Percentiles rank a stretch among this genome's conserved stretches.
These are phyloP conservation scores for Capronia americana DNA, from an alignment of 2,329 filamentous ascomycete genomes.

Conservation along the genomic window DNA sequence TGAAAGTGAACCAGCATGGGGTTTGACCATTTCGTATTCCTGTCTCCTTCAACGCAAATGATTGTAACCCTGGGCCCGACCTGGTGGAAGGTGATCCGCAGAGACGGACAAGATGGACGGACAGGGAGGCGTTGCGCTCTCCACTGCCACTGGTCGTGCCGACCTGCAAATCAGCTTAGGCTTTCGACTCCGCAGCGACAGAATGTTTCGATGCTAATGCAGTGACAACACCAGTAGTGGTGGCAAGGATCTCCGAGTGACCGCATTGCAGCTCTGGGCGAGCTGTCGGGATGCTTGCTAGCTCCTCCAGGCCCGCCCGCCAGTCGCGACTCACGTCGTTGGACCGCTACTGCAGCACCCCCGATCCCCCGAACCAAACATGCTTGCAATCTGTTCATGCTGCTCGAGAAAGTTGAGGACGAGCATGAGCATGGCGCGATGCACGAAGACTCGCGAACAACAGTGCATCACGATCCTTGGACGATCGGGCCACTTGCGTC, in stretches of 20 bases:
- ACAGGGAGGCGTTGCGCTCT: background rate
- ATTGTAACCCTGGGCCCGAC: background rate
- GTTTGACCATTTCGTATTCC: background rate
- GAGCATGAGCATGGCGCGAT: background rate
- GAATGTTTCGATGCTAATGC: conserved; percentile 1
- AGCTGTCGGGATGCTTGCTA: conserved; percentile 4
- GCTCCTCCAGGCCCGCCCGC: background rate
- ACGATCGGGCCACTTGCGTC: background rate
- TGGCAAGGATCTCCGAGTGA: background rate
- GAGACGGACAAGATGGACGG: too few relatives aligned
- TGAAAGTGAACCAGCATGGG: background rate
- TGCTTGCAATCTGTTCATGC: background rate
- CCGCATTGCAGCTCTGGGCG: background rate
- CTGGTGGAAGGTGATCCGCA: background rate
- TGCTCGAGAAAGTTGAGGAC: background rate
- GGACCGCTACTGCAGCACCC: background rate
- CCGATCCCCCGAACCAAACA: background rate
- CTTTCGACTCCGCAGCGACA: background rate
- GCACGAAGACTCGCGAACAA: background rate
- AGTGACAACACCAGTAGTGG: background rate
- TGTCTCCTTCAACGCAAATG: background rate
- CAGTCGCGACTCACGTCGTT: background rate
- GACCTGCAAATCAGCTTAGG: conserved; percentile 1
- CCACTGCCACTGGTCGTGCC: background rate
- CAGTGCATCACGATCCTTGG: background rate